phyloP scores from a whole-genome alignment of 139 green algal genomes.

The Chlorella sp. region DNA sequence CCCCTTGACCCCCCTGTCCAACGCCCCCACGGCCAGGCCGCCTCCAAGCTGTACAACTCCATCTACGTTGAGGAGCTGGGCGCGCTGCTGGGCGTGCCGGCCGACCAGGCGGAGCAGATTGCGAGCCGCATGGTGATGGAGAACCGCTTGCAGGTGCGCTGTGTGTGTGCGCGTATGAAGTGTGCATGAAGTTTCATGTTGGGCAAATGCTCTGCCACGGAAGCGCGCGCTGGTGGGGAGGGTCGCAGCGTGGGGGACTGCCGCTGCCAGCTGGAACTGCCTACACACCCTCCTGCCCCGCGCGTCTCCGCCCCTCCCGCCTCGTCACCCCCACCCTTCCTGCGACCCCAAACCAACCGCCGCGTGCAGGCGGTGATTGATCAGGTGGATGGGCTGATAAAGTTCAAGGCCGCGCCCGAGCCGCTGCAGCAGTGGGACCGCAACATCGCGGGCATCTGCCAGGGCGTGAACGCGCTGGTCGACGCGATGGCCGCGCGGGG shows the following conservation, averaged over 20 bases:
- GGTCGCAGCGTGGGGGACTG: too few relatives aligned
- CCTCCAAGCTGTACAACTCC: slow-evolving; percentile 25
- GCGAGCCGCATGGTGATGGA: slow-evolving; percentile 87
- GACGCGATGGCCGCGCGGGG: too few relatives aligned
- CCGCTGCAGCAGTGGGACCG: slow-evolving; percentile 80
- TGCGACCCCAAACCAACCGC: neutral
- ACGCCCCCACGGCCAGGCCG: too few relatives aligned
- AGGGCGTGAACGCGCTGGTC: slow-evolving; percentile 11
- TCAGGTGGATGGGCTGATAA: slow-evolving; percentile 88
- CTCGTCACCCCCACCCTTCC: neutral
- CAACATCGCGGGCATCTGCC: slow-evolving; percentile 71
- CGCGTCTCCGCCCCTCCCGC: neutral
- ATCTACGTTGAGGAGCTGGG: slow-evolving; percentile 74
- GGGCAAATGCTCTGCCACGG: too few relatives aligned
- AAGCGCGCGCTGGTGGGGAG: too few relatives aligned
- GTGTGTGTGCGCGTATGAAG: neutral
- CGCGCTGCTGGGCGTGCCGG: slow-evolving; percentile 75
- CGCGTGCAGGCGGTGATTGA: slow-evolving; percentile 71
- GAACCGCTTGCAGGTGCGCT: slow-evolving; percentile 58
- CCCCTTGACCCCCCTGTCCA: too few relatives aligned
- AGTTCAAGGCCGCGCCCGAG: slow-evolving; percentile 70
- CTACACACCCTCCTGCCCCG: neutral
- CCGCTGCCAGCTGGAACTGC: too few relatives aligned
- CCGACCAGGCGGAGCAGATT: slow-evolving; percentile 78
- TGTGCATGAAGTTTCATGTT: too few relatives aligned